phyloP scores from a whole-genome alignment of 176 grass and related monocot genomes.

The Sorghum bicolor region Sorghum_bicolor_NCBIv3 NC_012870.2:8054001-8054500 shows the following conservation, averaged over 20 bases:
- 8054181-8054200: slow-evolving; percentile 7
- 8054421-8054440: slow-evolving; percentile 63
- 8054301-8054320: background rate
- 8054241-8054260: slow-evolving; percentile 20
- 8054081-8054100: background rate
- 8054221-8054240: background rate
- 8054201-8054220: slow-evolving; percentile 1
- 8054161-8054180: background rate
- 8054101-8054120: slow-evolving; percentile 12
- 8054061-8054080: background rate
- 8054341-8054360: slow-evolving; percentile 77
- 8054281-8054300: slow-evolving; percentile 18
- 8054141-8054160: background rate
- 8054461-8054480: slow-evolving; percentile 52
- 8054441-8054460: slow-evolving; percentile 42
- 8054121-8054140: background rate
- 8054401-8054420: slow-evolving; percentile 53
- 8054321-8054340: slow-evolving; percentile 83
- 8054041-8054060: background rate
- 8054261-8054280: slow-evolving; percentile 18
- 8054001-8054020: background rate
- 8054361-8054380: slow-evolving; percentile 79
- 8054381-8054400: slow-evolving; percentile 54
- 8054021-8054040: background rate
- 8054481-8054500: slow-evolving; percentile 15